Base-by-base conservation (phyloP, 345 rosid genomes). In the Lepidium didymum region DNA sequence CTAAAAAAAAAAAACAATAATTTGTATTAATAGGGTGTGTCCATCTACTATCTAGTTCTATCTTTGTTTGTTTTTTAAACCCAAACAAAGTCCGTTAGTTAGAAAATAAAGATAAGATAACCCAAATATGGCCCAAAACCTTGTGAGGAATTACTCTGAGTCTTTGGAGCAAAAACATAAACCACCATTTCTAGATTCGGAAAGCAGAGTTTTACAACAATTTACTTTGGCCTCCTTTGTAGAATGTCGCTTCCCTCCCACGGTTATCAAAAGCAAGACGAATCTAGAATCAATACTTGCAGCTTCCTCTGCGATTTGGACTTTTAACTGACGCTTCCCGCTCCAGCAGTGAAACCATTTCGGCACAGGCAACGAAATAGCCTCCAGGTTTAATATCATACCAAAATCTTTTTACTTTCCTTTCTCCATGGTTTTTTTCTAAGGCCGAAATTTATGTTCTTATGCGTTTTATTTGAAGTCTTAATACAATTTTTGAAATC, bases 301-400 rank as follows among this genome's bases (percentile, higher is more conserved):
- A 21, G 1, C 67, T 50, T 60, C 18, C 19, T 40, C 46, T 60
- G 8, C 47, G 1, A 12, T 38, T 38, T 57, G 10, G 35, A 21
- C 10, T 57, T 25, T 27, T 15, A 11, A 35, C 40, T 11, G 3
- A 43, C 40, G 31, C 40, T 42, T 56, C 27, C 13, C 43, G 23
- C n/a, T 58, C 13, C 13, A 51, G 27, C 29, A 43, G 49, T 44
- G 63, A 37, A 54, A 62, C 15, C 13, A 44, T 56, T 19, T 64
- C 53, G 9, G n/a, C 38, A 46, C 52, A 64, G 64, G 58, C 36
- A 63, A 42, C 51, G 42, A 44, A 54, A 47, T 34, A 44, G 10
- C 37, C 29, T 72, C 16, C 44, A 72, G 76, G 76, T 72, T 62
- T 18, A 7, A 19, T 27, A 15, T 69, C 73, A 49, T 12, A 42